Evolutionary conservation across 352 stramenopile genomes (phyloP).

Genomic region (Blastocystis sp.): DNA sequence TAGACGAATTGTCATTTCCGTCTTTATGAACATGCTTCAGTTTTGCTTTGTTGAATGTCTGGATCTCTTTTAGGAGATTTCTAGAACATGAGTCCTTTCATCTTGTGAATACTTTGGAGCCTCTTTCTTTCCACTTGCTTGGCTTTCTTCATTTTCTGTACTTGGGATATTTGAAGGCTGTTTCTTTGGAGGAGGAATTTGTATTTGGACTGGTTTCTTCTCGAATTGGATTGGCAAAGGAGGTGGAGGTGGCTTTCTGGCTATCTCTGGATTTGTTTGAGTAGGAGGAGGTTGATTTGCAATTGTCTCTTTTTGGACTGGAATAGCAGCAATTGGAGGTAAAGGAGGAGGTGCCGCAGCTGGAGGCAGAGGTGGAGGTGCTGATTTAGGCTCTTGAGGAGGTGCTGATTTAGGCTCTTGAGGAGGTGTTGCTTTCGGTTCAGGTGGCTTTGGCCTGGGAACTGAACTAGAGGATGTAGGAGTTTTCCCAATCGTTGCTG

Average conservation of each 20-base stretch:
- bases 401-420: no score
- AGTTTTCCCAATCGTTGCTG: neutral
- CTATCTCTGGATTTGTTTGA: neutral
- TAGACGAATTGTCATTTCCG: neutral
- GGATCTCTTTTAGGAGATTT: conserved; percentile 27
- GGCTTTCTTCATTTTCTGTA: neutral
- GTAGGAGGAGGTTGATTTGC: neutral
- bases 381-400: neutral
- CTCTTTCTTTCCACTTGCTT: neutral
- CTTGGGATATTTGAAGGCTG: neutral
- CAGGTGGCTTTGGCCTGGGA: no score
- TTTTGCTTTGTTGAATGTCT: conserved; percentile 55
- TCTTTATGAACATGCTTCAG: conserved; percentile 33
- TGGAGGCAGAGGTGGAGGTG: neutral
- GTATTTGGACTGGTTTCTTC: neutral
- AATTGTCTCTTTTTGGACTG: neutral
- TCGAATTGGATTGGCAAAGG: neutral
- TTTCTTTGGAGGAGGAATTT: neutral
- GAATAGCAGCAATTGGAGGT: neutral
- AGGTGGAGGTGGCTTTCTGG: neutral
- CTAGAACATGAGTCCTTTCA: neutral
- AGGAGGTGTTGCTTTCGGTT: neutral
- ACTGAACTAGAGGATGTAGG: no score
- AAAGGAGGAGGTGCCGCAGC: neutral
- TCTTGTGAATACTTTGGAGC: neutral